A percentile compares a stretch with the other conserved stretches of the same genome.
Evolutionary conservation across 257 asterid genomes (phyloP).

Genomic region (Cruciata laevipes): DNA sequence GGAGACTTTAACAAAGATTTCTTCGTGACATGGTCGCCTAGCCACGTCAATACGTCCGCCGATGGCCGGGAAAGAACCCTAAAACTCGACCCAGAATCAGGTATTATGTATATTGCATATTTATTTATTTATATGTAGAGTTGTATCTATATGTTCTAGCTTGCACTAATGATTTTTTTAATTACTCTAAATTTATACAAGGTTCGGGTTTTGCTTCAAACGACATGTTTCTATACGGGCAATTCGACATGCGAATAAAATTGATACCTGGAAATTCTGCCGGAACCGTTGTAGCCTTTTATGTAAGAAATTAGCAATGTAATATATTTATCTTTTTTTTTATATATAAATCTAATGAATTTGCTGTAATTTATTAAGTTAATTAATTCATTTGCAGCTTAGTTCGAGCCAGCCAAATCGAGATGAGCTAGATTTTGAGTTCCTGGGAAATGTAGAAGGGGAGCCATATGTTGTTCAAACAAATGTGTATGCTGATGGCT

Average conservation of each 20-base stretch:
- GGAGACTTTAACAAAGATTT: conserved; percentile 87
- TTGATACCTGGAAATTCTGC: conserved; percentile 80
- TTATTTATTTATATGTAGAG: background rate
- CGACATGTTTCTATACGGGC: conserved; percentile 72
- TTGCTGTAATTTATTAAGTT: background rate
- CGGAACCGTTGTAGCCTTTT: conserved; percentile 82
- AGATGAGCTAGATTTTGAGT: conserved; percentile 92
- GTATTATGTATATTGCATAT: conserved; percentile 19
- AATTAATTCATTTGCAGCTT: conserved; percentile 37
- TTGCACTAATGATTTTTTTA: background rate
- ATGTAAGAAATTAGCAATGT: conserved; percentile 34
- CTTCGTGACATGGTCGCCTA: conserved; percentile 67
- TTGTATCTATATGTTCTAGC: background rate
- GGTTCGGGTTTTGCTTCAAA: conserved; percentile 70
- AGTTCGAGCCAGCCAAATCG: conserved; percentile 49
- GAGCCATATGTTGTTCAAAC: conserved; percentile 65
- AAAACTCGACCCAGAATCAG: conserved; percentile 61
- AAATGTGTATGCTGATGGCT: conserved; percentile 67
- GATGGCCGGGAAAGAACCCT: conserved; percentile 61
- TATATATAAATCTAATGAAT: background rate
- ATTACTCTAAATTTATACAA: conserved; percentile 15
- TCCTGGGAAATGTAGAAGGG: conserved; percentile 68
- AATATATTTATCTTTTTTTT: background rate
- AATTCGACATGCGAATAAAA: conserved; percentile 73
- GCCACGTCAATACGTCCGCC: conserved; percentile 64